Conservation (phyloP, 495 filamentous ascomycete genomes). For the Hapsidospora chrysogenum region DNA sequence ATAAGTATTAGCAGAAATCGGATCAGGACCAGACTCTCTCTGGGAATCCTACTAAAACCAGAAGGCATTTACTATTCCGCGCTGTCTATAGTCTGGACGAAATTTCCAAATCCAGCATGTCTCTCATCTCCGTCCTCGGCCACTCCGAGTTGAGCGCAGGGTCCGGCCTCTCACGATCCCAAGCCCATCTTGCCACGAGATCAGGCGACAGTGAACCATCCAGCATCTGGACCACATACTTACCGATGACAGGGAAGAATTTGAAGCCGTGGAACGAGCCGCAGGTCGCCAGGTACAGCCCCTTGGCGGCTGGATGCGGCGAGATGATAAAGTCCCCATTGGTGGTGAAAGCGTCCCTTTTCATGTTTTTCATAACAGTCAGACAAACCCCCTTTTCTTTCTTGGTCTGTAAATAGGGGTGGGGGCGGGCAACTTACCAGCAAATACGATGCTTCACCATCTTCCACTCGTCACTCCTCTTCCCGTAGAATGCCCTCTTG, state of each 20-base stretch:
- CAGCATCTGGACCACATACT: slow-evolving; percentile 39
- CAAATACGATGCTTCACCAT: slow-evolving; percentile 16
- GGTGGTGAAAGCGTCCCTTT: slow-evolving; percentile 17
- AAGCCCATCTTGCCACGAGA: slow-evolving; percentile 29
- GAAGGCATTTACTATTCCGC: no score
- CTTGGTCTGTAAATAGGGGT: no score
- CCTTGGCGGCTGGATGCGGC: slow-evolving; percentile 26
- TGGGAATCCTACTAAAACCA: no score
- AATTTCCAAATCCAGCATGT: slow-evolving; percentile 7
- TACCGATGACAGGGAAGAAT: slow-evolving; percentile 38
- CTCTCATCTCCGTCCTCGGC: slow-evolving; percentile 8
- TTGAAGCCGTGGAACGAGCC: slow-evolving; percentile 33
- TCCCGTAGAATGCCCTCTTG: slow-evolving; percentile 10
- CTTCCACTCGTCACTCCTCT: slow-evolving; percentile 5
- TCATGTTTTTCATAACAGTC: no score
- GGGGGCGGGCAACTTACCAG: slow-evolving; percentile 12
- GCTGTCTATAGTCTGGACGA: no score
- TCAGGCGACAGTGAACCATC: slow-evolving; percentile 23
- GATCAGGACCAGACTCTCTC: no score
- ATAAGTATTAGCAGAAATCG: no score
- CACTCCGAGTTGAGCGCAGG: slow-evolving; percentile 13
- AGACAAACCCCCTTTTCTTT: no score
- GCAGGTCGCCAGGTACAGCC: slow-evolving; percentile 21
- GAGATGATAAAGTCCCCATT: slow-evolving; percentile 35
- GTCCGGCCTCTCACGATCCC: slow-evolving; percentile 17